phyloP scores from a whole-genome alignment of 208 protist species.

The Acanthamoeba royreba region DNA sequence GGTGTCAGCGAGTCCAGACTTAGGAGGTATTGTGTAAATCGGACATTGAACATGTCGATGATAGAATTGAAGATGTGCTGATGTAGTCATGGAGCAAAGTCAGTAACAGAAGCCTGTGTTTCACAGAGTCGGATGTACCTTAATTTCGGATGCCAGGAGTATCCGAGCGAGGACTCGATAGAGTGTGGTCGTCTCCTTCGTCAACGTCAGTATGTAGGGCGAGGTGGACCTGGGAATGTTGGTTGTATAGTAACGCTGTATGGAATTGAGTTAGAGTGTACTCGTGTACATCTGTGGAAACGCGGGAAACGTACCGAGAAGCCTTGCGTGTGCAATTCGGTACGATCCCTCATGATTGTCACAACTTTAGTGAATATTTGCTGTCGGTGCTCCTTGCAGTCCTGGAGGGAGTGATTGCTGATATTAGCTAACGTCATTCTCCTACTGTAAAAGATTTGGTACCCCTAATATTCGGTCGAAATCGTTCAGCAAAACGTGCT shows the following conservation, averaged over 20 bases:
- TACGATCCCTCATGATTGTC: conserved; percentile 63
- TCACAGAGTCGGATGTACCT: background rate
- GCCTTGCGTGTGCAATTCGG: background rate
- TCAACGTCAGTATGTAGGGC: background rate
- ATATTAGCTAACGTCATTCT: background rate
- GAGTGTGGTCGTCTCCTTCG: conserved; percentile 16
- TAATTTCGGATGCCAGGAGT: background rate
- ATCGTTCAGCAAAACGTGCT: conserved; percentile 54
- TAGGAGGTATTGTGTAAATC: background rate
- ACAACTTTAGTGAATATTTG: conserved; percentile 69
- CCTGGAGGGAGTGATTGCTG: background rate
- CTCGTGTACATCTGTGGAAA: background rate
- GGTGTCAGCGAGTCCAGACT: background rate
- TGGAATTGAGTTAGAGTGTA: background rate
- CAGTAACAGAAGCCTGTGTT: background rate
- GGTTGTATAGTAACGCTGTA: background rate
- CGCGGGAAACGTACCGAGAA: background rate
- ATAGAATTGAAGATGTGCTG: background rate
- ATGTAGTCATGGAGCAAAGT: background rate
- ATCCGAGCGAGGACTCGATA: conserved; percentile 31
- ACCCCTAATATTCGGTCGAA: conserved; percentile 44
- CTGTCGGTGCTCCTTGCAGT: conserved; percentile 56
- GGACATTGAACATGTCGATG: background rate
- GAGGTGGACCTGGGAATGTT: background rate
- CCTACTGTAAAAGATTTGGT: background rate